Evolutionary conservation across 768 basidiomycete genomes (phyloP).

Genomic region (Termitomyces sp.): DNA sequence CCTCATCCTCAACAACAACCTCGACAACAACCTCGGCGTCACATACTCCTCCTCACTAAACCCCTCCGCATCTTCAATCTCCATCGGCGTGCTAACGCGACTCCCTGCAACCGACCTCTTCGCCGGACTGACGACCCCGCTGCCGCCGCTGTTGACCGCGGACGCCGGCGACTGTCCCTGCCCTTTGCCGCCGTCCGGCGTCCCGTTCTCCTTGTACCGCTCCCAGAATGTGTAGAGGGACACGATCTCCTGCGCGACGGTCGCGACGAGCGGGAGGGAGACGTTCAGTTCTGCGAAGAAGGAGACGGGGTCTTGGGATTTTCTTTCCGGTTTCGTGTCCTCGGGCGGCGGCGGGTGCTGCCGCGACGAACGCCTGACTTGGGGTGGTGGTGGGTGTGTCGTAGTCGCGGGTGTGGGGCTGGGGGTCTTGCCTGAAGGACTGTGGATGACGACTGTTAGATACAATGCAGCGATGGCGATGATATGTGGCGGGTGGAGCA

Average conservation of each 20-base stretch:
- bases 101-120: slow-evolving; percentile 21
- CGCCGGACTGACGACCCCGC: slow-evolving; percentile 15
- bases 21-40: slow-evolving; percentile 54
- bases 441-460: slow-evolving; percentile 75
- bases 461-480: slow-evolving; percentile 92
- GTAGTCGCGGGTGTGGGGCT: slow-evolving; percentile 13
- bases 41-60: slow-evolving; percentile 30
- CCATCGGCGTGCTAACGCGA: slow-evolving; percentile 24
- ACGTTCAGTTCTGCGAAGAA: slow-evolving; percentile 88
- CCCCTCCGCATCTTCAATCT: slow-evolving; percentile 14
- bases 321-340: slow-evolving; percentile 19
- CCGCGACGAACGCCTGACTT: slow-evolving; percentile 52
- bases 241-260: slow-evolving; percentile 88
- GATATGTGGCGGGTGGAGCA: slow-evolving; percentile 93
- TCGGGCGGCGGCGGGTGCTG: slow-evolving; percentile 22
- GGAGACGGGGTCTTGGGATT: slow-evolving; percentile 62
- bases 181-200: slow-evolving; percentile 25
- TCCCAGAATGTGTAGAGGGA: slow-evolving; percentile 89
- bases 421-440: slow-evolving; percentile 41
- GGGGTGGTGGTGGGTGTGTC: slow-evolving; percentile 18
- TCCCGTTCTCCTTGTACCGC: slow-evolving; percentile 62
- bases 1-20: slow-evolving; percentile 59
- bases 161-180: slow-evolving; percentile 23
- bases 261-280: slow-evolving; percentile 72
- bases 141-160: slow-evolving; percentile 10